Conservation (phyloP, 2,329 filamentous ascomycete genomes). For the Penicillium sp. region DNA sequence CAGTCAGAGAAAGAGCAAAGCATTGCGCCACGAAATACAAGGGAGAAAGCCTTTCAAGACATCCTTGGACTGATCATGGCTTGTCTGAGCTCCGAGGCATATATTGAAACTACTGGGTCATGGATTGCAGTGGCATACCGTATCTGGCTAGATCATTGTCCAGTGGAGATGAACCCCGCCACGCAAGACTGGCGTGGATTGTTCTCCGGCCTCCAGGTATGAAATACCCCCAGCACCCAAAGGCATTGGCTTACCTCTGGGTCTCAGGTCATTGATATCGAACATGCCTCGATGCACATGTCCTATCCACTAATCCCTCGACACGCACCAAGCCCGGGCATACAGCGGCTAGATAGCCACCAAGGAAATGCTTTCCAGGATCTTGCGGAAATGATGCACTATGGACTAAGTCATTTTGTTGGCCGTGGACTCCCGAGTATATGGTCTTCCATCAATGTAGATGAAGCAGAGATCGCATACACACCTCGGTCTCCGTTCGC, state of each 20-base stretch:
- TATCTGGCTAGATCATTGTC: slow-evolving; percentile 30
- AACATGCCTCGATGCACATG: slow-evolving; percentile 35
- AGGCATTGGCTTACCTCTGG: neutral
- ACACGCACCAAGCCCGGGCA: slow-evolving; percentile 22
- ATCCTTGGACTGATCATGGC: slow-evolving; percentile 34
- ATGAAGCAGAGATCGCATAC: slow-evolving; percentile 11
- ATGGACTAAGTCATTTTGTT: slow-evolving; percentile 32
- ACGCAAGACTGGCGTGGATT: slow-evolving; percentile 25
- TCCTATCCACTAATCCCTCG: slow-evolving; percentile 29
- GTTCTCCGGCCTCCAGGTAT: slow-evolving; percentile 30
- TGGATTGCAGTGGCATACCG: slow-evolving; percentile 34
- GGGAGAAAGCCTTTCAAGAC: slow-evolving; percentile 24
- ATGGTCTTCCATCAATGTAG: slow-evolving; percentile 29
- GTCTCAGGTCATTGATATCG: slow-evolving; percentile 30
- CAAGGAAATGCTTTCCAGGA: slow-evolving; percentile 28
- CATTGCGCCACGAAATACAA: neutral
- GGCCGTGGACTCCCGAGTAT: slow-evolving; percentile 30
- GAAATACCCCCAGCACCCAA: neutral
- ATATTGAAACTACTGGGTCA: slow-evolving; percentile 27
- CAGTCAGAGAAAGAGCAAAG: neutral
- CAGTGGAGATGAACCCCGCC: slow-evolving; percentile 10
- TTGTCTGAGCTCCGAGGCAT: slow-evolving; percentile 32
- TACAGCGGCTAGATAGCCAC: slow-evolving; percentile 21
- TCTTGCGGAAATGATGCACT: slow-evolving; percentile 33
- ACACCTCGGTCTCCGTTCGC: slow-evolving; percentile 24